Percentiles rank a stretch among this genome's conserved stretches.
Conservation (phyloP, 129 eudicot genomes). For the Arctium lappa region DNA sequence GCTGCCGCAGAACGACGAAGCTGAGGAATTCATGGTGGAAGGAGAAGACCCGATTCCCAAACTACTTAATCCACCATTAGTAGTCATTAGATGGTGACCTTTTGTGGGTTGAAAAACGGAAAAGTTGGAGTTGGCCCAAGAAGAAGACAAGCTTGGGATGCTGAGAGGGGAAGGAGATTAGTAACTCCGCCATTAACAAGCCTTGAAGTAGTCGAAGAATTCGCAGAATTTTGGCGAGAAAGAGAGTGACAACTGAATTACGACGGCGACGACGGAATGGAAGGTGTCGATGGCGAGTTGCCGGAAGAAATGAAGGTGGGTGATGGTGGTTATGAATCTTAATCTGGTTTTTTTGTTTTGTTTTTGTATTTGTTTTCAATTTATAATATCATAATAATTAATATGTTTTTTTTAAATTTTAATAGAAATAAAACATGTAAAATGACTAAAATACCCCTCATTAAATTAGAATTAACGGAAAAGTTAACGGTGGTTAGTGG, state of each 20-base stretch:
- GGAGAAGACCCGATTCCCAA: slow-evolving; percentile 1
- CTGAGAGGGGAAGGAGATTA: slow-evolving; percentile 63
- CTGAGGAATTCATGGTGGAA: slow-evolving; percentile 49
- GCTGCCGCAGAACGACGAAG: slow-evolving; percentile 53
- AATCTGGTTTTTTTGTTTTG: too few species aligned
- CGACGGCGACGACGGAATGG: slow-evolving; percentile 52
- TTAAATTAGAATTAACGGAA: too few species aligned
- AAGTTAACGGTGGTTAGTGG: too few species aligned
- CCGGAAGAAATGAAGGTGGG: slow-evolving; percentile 28
- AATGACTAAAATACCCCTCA: too few species aligned
- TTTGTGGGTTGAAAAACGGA: slow-evolving; percentile 45
- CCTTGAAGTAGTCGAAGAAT: slow-evolving; percentile 31
- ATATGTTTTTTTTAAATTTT: too few species aligned
- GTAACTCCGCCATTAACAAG: slow-evolving; percentile 27
- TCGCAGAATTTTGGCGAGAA: slow-evolving; percentile 46
- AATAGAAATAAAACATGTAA: too few species aligned
- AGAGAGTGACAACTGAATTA: slow-evolving; percentile 32
- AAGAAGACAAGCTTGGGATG: slow-evolving; percentile 42
- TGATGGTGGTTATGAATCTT: too few species aligned
- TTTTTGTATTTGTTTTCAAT: too few species aligned
- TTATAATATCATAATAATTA: too few species aligned
- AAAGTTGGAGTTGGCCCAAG: slow-evolving; percentile 41
- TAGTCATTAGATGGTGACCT: slow-evolving; percentile 2
- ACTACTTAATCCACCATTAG: too few species aligned
- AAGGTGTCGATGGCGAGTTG: slow-evolving; percentile 53